These are phyloP conservation scores for Cylindrodendrum hubeiense DNA, from an alignment of 2,329 filamentous ascomycete species.

Conservation along the genomic window DNA sequence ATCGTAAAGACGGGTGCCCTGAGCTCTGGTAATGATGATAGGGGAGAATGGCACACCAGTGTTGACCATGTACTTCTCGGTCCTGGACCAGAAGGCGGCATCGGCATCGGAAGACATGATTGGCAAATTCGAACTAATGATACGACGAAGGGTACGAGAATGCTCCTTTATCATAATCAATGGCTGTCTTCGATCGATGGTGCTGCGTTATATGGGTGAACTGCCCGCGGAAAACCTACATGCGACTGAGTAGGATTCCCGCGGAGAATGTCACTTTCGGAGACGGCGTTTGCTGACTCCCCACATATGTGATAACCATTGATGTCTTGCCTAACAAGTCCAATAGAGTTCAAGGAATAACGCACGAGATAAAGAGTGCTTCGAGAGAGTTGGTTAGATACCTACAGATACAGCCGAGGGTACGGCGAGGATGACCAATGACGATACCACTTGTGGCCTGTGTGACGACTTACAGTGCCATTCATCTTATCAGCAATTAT, in stretches of 20 bases:
- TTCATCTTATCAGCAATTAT: too few species aligned
- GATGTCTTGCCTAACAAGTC: too few species aligned
- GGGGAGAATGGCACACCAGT: constrained; percentile 56
- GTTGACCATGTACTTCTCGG: constrained; percentile 55
- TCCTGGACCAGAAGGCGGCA: constrained; percentile 48
- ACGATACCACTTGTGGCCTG: too few species aligned
- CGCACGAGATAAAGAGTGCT: too few species aligned
- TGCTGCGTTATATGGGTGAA: neutral
- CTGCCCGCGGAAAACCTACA: neutral
- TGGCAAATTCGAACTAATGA: neutral
- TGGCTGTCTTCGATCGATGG: neutral
- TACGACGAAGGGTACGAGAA: neutral
- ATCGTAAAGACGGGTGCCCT: constrained; percentile 61
- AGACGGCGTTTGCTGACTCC: neutral
- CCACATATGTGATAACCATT: neutral
- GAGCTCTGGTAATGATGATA: constrained; percentile 57
- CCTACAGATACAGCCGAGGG: too few species aligned
- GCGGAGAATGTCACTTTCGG: neutral
- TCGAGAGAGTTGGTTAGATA: too few species aligned
- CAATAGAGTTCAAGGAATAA: too few species aligned
- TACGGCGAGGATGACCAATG: too few species aligned
- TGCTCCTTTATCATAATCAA: neutral
- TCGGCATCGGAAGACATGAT: constrained; percentile 17
- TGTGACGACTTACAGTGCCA: too few species aligned
- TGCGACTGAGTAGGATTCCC: neutral